phyloP scores from a whole-genome alignment of 176 grass and related monocot genomes.

The Ensete ventricosum region DNA sequence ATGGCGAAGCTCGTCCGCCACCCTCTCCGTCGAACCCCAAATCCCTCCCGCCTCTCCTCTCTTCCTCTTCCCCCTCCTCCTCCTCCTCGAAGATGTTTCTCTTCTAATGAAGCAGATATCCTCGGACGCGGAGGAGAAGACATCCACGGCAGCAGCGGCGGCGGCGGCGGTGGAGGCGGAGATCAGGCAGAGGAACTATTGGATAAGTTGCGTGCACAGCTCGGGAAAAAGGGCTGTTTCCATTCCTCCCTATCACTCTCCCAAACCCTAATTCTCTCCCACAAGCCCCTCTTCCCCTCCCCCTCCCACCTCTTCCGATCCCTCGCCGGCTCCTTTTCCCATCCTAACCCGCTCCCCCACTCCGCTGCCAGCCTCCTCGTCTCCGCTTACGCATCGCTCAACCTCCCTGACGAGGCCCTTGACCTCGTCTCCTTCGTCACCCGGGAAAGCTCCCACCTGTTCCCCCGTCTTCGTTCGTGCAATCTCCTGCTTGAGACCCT shows the following conservation, averaged over 20 bases:
- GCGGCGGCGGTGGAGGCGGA: neutral
- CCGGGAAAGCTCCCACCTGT: constrained; percentile 25
- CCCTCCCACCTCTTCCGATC: constrained; percentile 30
- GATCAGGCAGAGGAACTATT: neutral
- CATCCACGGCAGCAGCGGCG: neutral
- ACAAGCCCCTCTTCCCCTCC: constrained; percentile 10
- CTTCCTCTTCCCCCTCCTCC: neutral
- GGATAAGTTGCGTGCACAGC: neutral
- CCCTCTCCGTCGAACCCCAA: neutral
- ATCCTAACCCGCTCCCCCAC: neutral
- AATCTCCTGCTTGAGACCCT: constrained; percentile 52
- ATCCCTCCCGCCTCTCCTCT: neutral
- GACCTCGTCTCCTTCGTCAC: constrained; percentile 25
- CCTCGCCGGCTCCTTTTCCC: constrained; percentile 16
- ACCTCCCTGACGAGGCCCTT: constrained; percentile 32
- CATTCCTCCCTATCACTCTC: constrained; percentile 27
- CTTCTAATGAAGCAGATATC: neutral
- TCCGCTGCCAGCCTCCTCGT: constrained; percentile 12
- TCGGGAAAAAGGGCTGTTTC: constrained; percentile 21
- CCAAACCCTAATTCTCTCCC: constrained; percentile 32
- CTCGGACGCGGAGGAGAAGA: neutral
- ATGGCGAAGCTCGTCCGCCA: neutral
- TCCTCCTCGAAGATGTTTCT: neutral
- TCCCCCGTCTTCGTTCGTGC: constrained; percentile 30
- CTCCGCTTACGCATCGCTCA: constrained; percentile 18